These are phyloP conservation scores for Cyphellophora europaea DNA, from an alignment of 2,329 filamentous ascomycete genomes.

Conservation along the genomic window DNA sequence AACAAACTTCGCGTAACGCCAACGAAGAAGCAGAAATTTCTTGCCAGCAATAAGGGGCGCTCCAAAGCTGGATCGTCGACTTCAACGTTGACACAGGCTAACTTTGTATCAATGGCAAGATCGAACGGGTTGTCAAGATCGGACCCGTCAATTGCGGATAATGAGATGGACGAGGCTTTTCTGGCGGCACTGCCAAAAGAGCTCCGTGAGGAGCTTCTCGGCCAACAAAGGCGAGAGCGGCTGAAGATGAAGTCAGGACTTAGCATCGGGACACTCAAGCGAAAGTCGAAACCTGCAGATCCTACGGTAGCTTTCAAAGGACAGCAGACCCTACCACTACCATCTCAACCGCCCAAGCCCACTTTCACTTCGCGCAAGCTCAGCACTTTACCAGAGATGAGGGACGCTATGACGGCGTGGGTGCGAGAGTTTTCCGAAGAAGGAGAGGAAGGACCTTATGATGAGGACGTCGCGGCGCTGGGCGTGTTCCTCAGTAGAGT, in stretches of 20 bases:
- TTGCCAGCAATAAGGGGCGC: conserved; percentile 32
- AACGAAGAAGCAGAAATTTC: conserved; percentile 52
- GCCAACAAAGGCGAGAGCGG: conserved; percentile 57
- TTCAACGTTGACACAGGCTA: conserved; percentile 62
- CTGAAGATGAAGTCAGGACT: conserved; percentile 48
- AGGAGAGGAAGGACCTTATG: conserved; percentile 76
- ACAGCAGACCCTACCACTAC: conserved; percentile 34
- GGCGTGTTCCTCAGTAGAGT: conserved; percentile 64
- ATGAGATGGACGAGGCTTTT: conserved; percentile 57
- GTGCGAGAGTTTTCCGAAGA: conserved; percentile 59
- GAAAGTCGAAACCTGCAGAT: conserved; percentile 13
- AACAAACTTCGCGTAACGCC: conserved; percentile 39
- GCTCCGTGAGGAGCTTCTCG: conserved; percentile 66
- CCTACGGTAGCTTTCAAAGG: conserved; percentile 10
- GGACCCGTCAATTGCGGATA: conserved; percentile 19
- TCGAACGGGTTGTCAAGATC: too few relatives aligned
- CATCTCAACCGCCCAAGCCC: conserved; percentile 43
- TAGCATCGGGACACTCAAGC: conserved; percentile 27
- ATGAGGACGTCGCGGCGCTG: conserved; percentile 66
- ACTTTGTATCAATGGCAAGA: conserved; percentile 44
- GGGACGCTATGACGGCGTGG: conserved; percentile 69
- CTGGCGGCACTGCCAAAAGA: conserved; percentile 76
- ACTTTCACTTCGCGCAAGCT: conserved; percentile 55
- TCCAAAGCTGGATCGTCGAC: conserved; percentile 42
- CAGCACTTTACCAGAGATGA: conserved; percentile 51